A percentile compares a stretch with the other conserved stretches of the same genome.
Conservation (phyloP, 306 rosid genomes). For the Trichosanthes cucumerina region DNA sequence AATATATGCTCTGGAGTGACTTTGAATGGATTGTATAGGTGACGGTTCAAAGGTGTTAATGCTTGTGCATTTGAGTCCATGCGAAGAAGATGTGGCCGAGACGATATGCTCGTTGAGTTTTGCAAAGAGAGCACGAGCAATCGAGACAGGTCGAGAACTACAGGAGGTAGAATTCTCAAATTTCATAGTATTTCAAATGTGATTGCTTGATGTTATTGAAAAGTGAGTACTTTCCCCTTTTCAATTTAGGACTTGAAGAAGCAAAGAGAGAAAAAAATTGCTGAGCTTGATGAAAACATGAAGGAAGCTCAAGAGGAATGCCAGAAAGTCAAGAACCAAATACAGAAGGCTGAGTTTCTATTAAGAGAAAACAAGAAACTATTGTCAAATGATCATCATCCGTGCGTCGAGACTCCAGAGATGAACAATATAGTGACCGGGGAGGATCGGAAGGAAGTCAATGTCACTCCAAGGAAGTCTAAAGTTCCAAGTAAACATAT, state of each 20-base stretch:
- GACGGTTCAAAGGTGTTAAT: conserved; percentile 80
- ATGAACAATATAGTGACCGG: conserved; percentile 20
- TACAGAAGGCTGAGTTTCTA: conserved; percentile 38
- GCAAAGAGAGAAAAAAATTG: conserved; percentile 53
- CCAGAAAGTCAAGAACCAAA: conserved; percentile 36
- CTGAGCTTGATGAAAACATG: conserved; percentile 54
- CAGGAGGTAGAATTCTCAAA: conserved; percentile 37
- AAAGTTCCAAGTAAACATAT: conserved; percentile 26
- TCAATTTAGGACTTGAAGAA: conserved; percentile 56
- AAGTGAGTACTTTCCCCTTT: conserved; percentile 1
- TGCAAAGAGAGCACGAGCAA: conserved; percentile 75
- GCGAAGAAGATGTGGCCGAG: conserved; percentile 72
- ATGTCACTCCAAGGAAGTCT: conserved; percentile 30
- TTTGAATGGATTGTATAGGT: conserved; percentile 30
- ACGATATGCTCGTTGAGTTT: conserved; percentile 79
- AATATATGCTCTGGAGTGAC: neutral
- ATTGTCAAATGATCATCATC: conserved; percentile 19
- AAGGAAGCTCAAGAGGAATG: conserved; percentile 58
- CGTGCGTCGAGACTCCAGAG: conserved; percentile 25
- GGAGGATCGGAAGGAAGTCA: conserved; percentile 34
- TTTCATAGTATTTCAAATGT: conserved; percentile 4
- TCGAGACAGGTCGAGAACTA: conserved; percentile 53
- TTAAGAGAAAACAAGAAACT: conserved; percentile 40
- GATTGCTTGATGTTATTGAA: conserved; percentile 4
- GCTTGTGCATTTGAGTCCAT: conserved; percentile 87